Evolutionary conservation across 495 filamentous ascomycete genomes (phyloP).

Genomic region (Aspergillus leporis): DNA sequence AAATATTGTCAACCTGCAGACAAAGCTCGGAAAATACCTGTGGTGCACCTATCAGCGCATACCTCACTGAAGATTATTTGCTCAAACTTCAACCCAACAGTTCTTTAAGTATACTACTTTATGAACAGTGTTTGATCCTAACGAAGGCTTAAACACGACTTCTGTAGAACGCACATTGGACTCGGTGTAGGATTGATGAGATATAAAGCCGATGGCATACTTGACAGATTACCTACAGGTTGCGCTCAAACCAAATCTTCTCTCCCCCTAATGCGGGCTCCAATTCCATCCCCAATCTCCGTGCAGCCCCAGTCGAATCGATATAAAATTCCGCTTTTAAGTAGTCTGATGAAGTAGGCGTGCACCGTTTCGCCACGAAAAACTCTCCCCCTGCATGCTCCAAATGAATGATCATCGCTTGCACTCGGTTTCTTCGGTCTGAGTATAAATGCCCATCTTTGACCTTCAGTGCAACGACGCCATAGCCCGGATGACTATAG

Average conservation of each 20-base stretch:
- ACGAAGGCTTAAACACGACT: too few species aligned
- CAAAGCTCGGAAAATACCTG: too few species aligned
- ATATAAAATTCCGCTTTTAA: constrained; percentile 37
- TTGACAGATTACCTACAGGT: neutral
- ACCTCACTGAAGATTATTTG: too few species aligned
- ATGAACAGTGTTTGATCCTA: too few species aligned
- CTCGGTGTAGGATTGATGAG: too few species aligned
- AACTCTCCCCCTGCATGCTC: constrained; percentile 10
- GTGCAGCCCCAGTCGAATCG: constrained; percentile 32
- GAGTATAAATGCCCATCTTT: neutral
- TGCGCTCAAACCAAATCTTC: constrained; percentile 29
- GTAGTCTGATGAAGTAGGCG: neutral
- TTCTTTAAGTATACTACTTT: too few species aligned
- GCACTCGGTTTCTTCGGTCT: constrained; percentile 6
- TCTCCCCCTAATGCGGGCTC: constrained; percentile 31
- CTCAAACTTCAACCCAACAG: too few species aligned
- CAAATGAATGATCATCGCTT: neutral
- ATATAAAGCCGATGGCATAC: too few species aligned
- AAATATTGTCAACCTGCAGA: too few species aligned
- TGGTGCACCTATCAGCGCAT: too few species aligned
- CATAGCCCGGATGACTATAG: constrained; percentile 45
- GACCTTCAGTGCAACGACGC: constrained; percentile 21
- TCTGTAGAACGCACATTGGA: too few species aligned
- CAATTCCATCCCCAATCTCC: constrained; percentile 30
- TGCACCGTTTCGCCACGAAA: neutral